A percentile compares a stretch with the other conserved stretches of the same genome.
These are phyloP conservation scores for Phyllosticta citrichinensis DNA, from an alignment of 2,329 filamentous ascomycete species.

Conservation along the genomic window DNA sequence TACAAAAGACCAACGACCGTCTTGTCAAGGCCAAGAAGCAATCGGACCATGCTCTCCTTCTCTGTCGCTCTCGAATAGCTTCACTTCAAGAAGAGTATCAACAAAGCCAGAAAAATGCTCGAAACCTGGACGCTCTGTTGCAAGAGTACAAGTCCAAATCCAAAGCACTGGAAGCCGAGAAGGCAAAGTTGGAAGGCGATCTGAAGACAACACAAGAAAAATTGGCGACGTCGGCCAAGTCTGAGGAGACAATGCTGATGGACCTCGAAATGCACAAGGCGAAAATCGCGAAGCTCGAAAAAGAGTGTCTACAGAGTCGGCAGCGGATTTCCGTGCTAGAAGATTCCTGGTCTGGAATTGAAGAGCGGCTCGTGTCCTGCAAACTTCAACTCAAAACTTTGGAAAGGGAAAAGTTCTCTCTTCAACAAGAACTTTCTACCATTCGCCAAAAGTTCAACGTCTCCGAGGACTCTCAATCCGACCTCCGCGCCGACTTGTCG, in stretches of 20 bases:
- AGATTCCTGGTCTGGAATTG: conserved; percentile 18
- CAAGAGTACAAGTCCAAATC: conserved; percentile 22
- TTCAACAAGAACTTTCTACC: conserved; percentile 17
- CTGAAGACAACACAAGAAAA: conserved; percentile 18
- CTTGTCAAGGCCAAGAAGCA: conserved; percentile 27
- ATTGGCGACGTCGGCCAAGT: conserved; percentile 14
- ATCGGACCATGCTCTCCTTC: conserved; percentile 26
- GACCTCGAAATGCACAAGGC: conserved; percentile 15
- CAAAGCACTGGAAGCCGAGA: conserved; percentile 20
- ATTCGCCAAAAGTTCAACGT: conserved; percentile 16
- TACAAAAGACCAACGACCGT: conserved; percentile 24
- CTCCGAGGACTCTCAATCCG: conserved; percentile 15
- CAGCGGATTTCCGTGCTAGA: conserved; percentile 17
- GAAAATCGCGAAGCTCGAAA: conserved; percentile 21
- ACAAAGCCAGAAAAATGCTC: conserved; percentile 16
- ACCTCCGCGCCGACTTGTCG: conserved; percentile 13
- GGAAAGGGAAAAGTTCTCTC: conserved; percentile 14
- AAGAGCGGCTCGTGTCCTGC: conserved; percentile 16
- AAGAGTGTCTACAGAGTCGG: conserved; percentile 12
- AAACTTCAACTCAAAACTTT: conserved; percentile 16
- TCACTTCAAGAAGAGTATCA: conserved; percentile 15
- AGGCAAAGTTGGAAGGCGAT: conserved; percentile 15
- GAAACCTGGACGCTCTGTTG: conserved; percentile 16
- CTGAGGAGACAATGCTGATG: conserved; percentile 16
- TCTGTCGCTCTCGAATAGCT: conserved; percentile 25